Evolutionary conservation across 2,329 filamentous ascomycete genomes (phyloP).

Genomic region (Colletotrichum musae): DNA sequence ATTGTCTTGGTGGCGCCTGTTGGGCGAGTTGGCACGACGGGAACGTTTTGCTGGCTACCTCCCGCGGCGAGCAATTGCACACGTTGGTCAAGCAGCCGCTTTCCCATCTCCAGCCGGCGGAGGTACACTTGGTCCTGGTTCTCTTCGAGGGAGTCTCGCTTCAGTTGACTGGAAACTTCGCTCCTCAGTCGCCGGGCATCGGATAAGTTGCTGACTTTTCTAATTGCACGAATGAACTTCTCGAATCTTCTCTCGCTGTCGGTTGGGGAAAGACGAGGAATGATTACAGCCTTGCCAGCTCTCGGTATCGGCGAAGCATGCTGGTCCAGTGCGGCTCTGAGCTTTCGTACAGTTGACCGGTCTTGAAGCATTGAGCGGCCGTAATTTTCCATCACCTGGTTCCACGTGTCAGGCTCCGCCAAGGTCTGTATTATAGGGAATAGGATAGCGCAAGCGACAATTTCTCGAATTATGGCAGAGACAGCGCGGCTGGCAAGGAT

Average conservation of each 20-base stretch:
- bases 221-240: slow-evolving; percentile 90
- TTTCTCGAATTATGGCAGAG: slow-evolving; percentile 85
- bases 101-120: slow-evolving; percentile 91
- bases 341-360: slow-evolving; percentile 91
- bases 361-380: slow-evolving; percentile 92
- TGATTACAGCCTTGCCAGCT: slow-evolving; percentile 73
- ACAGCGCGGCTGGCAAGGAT: slow-evolving; percentile 87
- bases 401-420: slow-evolving; percentile 96
- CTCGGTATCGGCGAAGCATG: slow-evolving; percentile 88
- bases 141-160: slow-evolving; percentile 84
- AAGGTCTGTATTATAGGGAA: slow-evolving; percentile 85
- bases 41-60: slow-evolving; percentile 62
- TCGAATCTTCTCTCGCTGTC: slow-evolving; percentile 96
- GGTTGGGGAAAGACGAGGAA: slow-evolving; percentile 83
- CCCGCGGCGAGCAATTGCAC: slow-evolving; percentile 85
- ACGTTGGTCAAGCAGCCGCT: slow-evolving; percentile 89
- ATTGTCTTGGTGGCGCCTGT: slow-evolving; percentile 42
- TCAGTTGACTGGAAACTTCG: slow-evolving; percentile 92
- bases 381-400: slow-evolving; percentile 93
- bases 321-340: slow-evolving; percentile 92
- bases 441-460: slow-evolving; percentile 93
- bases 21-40: slow-evolving; percentile 38
- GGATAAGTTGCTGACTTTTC: slow-evolving; percentile 90
- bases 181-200: slow-evolving; percentile 94
- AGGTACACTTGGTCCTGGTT: slow-evolving; percentile 89